Percentiles rank a stretch among this genome's conserved stretches.
phyloP scores from a whole-genome alignment of 305 asterid species.

The Fraxinus floribunda region DNA sequence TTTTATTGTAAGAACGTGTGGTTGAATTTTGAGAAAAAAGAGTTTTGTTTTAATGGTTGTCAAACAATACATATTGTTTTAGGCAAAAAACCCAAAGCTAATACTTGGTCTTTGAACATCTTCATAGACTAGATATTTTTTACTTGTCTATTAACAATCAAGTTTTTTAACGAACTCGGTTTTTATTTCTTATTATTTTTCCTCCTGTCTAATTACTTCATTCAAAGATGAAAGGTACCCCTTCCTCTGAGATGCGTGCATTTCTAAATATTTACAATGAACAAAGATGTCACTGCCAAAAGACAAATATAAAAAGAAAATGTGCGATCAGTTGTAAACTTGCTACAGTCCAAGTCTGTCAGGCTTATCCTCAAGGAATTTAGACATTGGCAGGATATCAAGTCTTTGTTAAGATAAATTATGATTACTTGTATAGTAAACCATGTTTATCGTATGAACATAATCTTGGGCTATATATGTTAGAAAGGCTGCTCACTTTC shows the following conservation, averaged over 20 bases:
- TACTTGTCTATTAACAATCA: background rate
- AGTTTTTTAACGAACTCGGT: background rate
- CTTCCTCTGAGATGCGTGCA: background rate
- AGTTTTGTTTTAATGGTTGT: no score
- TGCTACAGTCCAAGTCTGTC: background rate
- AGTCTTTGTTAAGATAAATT: background rate
- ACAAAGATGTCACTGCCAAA: constrained; percentile 9
- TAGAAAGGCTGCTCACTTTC: background rate
- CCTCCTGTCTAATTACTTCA: background rate
- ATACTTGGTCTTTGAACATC: background rate
- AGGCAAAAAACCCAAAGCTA: background rate
- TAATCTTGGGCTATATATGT: background rate
- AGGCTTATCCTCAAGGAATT: background rate
- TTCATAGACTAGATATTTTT: background rate
- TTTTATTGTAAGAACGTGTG: no score
- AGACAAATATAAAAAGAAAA: background rate
- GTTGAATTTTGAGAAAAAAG: no score
- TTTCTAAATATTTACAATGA: background rate
- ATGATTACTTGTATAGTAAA: background rate
- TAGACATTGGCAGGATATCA: background rate
- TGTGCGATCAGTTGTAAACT: background rate
- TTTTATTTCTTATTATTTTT: no score
- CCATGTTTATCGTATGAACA: background rate
- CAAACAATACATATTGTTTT: background rate
- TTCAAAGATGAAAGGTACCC: constrained; percentile 10